These are phyloP conservation scores for Arabis hirsuta DNA, from an alignment of 345 rosid genomes.

Conservation along the genomic window DNA sequence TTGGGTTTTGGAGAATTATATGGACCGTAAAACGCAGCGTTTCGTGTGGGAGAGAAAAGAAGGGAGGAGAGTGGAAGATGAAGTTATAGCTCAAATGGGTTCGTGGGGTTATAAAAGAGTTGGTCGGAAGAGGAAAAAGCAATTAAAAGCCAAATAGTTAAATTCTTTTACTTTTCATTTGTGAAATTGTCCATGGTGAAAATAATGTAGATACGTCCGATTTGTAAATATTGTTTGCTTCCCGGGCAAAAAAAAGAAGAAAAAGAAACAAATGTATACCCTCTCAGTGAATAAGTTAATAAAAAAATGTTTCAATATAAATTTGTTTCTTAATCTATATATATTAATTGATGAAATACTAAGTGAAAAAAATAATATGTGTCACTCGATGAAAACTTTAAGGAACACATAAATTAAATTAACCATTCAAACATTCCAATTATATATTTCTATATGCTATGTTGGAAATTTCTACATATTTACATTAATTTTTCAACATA, in stretches of 20 bases:
- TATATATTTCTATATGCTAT: too few relatives aligned
- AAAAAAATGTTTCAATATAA: background rate
- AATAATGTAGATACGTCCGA: constrained; percentile 8
- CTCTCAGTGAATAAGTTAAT: background rate
- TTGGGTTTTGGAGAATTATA: constrained; percentile 51
- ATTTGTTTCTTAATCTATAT: background rate
- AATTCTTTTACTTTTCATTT: background rate
- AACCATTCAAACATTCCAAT: too few relatives aligned
- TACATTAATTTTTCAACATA: too few relatives aligned
- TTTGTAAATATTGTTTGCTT: constrained; percentile 20
- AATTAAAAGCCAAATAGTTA: constrained; percentile 31
- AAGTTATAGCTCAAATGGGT: constrained; percentile 24
- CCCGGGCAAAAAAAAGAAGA: background rate
- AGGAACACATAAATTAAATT: too few relatives aligned
- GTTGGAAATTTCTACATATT: too few relatives aligned
- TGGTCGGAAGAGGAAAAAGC: constrained; percentile 5
- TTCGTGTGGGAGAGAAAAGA: constrained; percentile 72
- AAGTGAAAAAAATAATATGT: too few relatives aligned
- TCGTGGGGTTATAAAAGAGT: constrained; percentile 24
- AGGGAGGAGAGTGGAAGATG: constrained; percentile 20
- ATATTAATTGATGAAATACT: too few relatives aligned
- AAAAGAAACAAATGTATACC: background rate
- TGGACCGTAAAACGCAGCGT: constrained; percentile 44
- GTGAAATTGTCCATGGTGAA: background rate
- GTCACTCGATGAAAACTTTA: too few relatives aligned